Conservation (phyloP, 2,329 filamentous ascomycete genomes). For the Penicillium sp. region DNA sequence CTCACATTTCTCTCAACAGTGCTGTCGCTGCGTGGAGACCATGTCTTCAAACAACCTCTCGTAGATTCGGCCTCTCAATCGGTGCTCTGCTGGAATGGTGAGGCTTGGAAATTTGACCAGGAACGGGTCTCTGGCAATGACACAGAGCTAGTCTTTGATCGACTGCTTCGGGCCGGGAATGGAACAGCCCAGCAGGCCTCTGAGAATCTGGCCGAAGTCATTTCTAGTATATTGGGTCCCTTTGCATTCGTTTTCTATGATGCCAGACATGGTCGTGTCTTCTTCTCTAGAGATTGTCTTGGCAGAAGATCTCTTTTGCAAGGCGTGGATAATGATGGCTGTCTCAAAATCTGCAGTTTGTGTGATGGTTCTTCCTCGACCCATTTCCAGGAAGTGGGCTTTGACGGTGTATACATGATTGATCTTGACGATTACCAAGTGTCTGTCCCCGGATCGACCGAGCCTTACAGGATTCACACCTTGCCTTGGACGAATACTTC, state of each 20-base stretch:
- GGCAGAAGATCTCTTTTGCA: slow-evolving; percentile 75
- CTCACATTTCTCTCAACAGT: slow-evolving; percentile 75
- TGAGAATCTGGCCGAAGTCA: slow-evolving; percentile 36
- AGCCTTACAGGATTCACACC: slow-evolving; percentile 19
- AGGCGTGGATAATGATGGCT: slow-evolving; percentile 43
- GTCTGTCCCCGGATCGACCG: slow-evolving; percentile 5
- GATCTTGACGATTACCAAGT: slow-evolving; percentile 41
- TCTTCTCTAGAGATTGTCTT: slow-evolving; percentile 80
- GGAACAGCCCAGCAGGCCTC: slow-evolving; percentile 16
- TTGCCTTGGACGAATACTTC: slow-evolving; percentile 25
- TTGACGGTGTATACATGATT: slow-evolving; percentile 71
- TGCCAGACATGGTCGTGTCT: slow-evolving; percentile 54
- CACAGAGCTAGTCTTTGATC: slow-evolving; percentile 60
- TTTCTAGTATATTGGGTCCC: slow-evolving; percentile 67
- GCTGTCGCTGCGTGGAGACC: slow-evolving; percentile 74
- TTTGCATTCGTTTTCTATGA: slow-evolving; percentile 88
- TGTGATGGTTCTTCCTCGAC: slow-evolving; percentile 47
- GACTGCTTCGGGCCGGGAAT: slow-evolving; percentile 46
- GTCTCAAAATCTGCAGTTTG: slow-evolving; percentile 64
- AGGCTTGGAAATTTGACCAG: slow-evolving; percentile 73
- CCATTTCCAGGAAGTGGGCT: slow-evolving; percentile 73
- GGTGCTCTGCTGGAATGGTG: slow-evolving; percentile 92
- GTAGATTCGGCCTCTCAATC: slow-evolving; percentile 52
- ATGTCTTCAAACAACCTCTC: slow-evolving; percentile 68
- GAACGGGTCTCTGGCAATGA: slow-evolving; percentile 65